Conservation (phyloP, 768 basidiomycete species). For the Termitomyces eurrhizus region DNA sequence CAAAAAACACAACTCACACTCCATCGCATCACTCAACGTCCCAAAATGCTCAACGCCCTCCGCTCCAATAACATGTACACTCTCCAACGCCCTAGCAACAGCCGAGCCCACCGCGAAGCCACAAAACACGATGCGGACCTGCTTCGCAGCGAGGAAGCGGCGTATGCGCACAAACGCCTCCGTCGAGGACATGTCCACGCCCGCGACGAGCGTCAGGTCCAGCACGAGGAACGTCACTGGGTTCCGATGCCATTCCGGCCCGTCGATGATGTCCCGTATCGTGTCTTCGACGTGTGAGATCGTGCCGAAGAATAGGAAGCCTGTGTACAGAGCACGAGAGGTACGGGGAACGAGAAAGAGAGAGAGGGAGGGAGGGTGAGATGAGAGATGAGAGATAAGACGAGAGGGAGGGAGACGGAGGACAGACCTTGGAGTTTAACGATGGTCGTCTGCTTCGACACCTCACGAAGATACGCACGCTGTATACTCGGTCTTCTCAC, state of each 20-base stretch:
- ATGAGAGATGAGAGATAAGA: too few species aligned
- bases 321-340: constrained; percentile 24
- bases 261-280: constrained; percentile 71
- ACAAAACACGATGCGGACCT: constrained; percentile 87
- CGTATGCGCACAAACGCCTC: constrained; percentile 94
- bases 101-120: constrained; percentile 63
- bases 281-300: constrained; percentile 87
- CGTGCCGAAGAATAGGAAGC: constrained; percentile 91
- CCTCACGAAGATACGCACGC: constrained; percentile 86
- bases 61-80: constrained; percentile 77
- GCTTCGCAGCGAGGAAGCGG: constrained; percentile 67
- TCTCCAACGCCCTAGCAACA: constrained; percentile 69
- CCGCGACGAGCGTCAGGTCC: constrained; percentile 80
- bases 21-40: constrained; percentile 86
- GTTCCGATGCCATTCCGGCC: constrained; percentile 62
- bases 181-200: constrained; percentile 92
- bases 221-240: constrained; percentile 90
- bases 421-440: constrained; percentile 74
- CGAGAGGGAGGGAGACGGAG: background rate
- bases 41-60: constrained; percentile 78
- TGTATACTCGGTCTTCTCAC: constrained; percentile 88
- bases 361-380: too few species aligned
- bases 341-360: background rate
- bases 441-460: constrained; percentile 87
- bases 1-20: constrained; percentile 53